These are phyloP conservation scores for Adansonia rubrostipa DNA, from an alignment of 441 rosid genomes.

Conservation along the genomic window DNA sequence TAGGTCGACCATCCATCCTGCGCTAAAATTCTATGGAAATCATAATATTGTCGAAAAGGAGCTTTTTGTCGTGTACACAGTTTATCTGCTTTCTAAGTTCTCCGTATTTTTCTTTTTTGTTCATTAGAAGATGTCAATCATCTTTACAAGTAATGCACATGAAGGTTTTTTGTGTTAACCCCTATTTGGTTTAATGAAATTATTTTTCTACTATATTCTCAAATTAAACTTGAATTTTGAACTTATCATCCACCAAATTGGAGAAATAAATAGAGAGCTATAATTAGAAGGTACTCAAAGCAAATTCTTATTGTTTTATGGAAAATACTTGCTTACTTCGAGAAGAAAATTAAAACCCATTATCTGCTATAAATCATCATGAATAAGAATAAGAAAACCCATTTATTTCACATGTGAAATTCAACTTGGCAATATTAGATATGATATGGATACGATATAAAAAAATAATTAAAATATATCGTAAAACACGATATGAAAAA, in stretches of 20 bases:
- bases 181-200: not conserved
- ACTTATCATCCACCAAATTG: not conserved
- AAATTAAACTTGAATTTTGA: not conserved
- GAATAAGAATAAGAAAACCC: not conserved
- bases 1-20: not conserved
- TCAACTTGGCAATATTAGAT: too few relatives aligned
- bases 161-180: not conserved
- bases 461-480: too few relatives aligned
- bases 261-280: not conserved
- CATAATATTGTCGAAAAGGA: not conserved
- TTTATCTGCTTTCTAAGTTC: not conserved
- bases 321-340: not conserved
- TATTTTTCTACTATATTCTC: not conserved
- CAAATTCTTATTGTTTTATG: not conserved
- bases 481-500: too few relatives aligned
- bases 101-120: not conserved
- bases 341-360: slow-evolving; percentile 12
- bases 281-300: slow-evolving; percentile 3
- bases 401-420: not conserved
- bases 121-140: not conserved
- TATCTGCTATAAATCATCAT: not conserved
- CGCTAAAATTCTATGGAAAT: not conserved
- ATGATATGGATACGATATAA: too few relatives aligned
- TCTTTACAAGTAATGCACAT: not conserved
- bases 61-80: not conserved